Percentiles rank a stretch among this genome's conserved stretches.
These are phyloP conservation scores for Calonectria pseudoturangicola DNA, from an alignment of 2,329 filamentous ascomycete genomes.

Conservation along the genomic window DNA sequence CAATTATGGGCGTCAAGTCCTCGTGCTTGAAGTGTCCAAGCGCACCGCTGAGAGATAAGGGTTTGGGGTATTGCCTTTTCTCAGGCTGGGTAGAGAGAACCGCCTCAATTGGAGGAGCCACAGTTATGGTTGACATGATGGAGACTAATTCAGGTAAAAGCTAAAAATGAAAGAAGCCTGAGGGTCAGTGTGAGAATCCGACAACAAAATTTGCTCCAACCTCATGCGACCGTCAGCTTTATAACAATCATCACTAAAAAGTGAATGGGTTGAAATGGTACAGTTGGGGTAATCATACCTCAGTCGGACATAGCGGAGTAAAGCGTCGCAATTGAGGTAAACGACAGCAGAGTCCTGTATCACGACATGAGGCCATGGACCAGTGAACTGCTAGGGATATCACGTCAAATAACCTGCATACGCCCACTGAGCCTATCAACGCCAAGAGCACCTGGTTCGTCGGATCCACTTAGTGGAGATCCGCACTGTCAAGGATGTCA, in stretches of 20 bases:
- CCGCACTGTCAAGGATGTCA: neutral
- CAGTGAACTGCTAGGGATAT: neutral
- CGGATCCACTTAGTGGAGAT: neutral
- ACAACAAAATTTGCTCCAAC: neutral
- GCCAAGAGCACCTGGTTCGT: neutral
- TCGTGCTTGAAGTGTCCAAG: slow-evolving; percentile 54
- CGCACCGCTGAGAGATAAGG: neutral
- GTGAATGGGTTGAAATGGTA: neutral
- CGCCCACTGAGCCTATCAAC: neutral
- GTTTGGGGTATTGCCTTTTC: slow-evolving; percentile 3
- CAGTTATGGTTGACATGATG: slow-evolving; percentile 12
- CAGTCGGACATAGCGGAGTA: neutral
- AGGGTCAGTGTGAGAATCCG: neutral
- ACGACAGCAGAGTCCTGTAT: neutral
- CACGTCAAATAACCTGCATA: neutral
- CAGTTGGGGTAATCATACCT: neutral
- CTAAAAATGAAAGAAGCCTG: neutral
- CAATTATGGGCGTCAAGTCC: slow-evolving; percentile 68
- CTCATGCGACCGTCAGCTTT: neutral
- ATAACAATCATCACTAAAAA: neutral
- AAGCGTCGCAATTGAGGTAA: neutral
- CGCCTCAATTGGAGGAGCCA: neutral
- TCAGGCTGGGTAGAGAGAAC: neutral
- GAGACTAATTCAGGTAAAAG: neutral
- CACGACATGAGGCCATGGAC: neutral